Conservation (phyloP, 805 yeast species). For the Zygosaccharomyces kombuchaensis region DNA sequence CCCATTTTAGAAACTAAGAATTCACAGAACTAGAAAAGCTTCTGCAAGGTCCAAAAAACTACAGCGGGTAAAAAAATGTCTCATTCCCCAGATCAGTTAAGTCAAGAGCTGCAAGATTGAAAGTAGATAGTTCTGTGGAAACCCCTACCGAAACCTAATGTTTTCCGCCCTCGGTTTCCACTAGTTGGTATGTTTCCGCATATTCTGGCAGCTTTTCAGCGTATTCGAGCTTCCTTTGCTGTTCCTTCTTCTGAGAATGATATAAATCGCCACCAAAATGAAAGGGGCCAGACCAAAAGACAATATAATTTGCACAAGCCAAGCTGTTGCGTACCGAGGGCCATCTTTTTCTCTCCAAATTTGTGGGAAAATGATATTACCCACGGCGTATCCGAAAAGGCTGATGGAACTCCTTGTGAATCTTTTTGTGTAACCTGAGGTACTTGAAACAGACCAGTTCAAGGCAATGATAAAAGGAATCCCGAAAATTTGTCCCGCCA, state of each 20-base stretch:
- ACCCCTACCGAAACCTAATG: no score
- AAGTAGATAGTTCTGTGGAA: no score
- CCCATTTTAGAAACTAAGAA: no score
- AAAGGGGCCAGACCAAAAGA: constrained; percentile 46
- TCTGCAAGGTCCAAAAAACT: no score
- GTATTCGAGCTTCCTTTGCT: constrained; percentile 38
- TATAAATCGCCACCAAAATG: constrained; percentile 41
- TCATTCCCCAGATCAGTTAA: no score
- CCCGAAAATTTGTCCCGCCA: constrained; percentile 45
- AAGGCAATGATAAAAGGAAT: constrained; percentile 38
- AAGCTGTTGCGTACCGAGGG: constrained; percentile 44
- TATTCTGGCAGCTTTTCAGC: no score
- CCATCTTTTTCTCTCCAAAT: constrained; percentile 45
- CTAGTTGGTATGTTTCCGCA: no score
- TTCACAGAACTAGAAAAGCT: no score
- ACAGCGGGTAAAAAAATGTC: no score
- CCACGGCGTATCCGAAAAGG: constrained; percentile 44
- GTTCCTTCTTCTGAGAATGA: constrained; percentile 44
- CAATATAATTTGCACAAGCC: constrained; percentile 53
- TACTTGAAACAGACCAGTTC: constrained; percentile 34
- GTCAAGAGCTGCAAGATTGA: no score
- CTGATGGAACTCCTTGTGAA: constrained; percentile 43
- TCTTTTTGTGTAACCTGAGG: constrained; percentile 50
- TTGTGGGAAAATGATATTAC: constrained; percentile 54
- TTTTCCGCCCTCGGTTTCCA: no score